A percentile compares a stretch with the other conserved stretches of the same genome.
phyloP scores from a whole-genome alignment of 768 basidiomycete genomes.

The Tulasnella sp. region DNA sequence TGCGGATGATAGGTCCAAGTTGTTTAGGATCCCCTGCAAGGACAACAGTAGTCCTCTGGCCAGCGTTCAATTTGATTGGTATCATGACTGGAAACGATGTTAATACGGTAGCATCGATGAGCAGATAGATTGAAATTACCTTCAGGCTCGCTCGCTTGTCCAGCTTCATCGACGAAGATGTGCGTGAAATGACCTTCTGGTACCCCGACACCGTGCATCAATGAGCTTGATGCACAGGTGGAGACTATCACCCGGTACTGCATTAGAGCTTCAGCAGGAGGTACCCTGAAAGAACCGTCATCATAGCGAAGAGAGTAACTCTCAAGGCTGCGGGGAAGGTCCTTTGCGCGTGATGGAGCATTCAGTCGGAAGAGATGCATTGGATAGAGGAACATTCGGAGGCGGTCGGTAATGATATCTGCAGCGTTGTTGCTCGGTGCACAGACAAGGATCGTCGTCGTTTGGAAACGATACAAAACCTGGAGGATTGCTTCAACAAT shows the following conservation, averaged over 20 bases:
- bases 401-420: slow-evolving; percentile 46
- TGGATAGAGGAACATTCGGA: slow-evolving; percentile 25
- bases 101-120: not conserved
- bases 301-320: slow-evolving; percentile 38
- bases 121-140: not conserved
- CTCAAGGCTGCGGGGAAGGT: not conserved
- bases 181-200: slow-evolving; percentile 49
- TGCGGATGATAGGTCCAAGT: slow-evolving; percentile 34
- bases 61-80: slow-evolving; percentile 30
- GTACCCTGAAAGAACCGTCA: slow-evolving; percentile 41
- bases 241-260: slow-evolving; percentile 47
- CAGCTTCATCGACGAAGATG: slow-evolving; percentile 60
- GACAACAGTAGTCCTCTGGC: slow-evolving; percentile 31
- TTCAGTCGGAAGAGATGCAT: slow-evolving; percentile 48
- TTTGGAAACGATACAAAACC: slow-evolving; percentile 37
- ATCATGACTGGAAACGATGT: slow-evolving; percentile 35
- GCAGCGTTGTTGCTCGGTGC: slow-evolving; percentile 64
- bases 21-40: slow-evolving; percentile 35
- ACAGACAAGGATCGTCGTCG: slow-evolving; percentile 49
- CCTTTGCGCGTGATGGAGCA: slow-evolving; percentile 38
- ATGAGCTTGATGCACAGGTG: slow-evolving; percentile 48
- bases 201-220: slow-evolving; percentile 43
- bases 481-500: slow-evolving; percentile 57
- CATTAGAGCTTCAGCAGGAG: slow-evolving; percentile 34
- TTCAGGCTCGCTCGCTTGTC: slow-evolving; percentile 55